Evolutionary conservation across 208 protist genomes (phyloP).

Genomic region (Trypanosoma avium): DNA sequence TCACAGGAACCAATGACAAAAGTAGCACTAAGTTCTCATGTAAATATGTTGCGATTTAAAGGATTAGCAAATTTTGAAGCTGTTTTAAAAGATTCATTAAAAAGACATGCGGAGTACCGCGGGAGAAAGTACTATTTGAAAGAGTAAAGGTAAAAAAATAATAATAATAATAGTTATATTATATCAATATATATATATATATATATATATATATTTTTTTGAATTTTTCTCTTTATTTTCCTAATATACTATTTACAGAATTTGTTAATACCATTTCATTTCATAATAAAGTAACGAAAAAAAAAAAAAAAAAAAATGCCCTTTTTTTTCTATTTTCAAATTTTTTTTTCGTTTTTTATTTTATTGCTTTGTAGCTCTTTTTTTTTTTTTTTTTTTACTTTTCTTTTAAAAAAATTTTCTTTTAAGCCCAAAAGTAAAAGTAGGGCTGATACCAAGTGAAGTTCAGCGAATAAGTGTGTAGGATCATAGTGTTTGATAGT

Average conservation of each 20-base stretch:
- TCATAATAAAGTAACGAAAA: not conserved
- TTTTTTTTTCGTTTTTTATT: not conserved
- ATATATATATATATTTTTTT: too few relatives aligned
- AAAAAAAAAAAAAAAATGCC: not conserved
- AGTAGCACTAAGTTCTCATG: constrained; percentile 37
- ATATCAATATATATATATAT: too few relatives aligned
- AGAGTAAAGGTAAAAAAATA: constrained; percentile 23
- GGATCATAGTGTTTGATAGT: not conserved
- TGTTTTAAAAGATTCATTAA: constrained; percentile 54
- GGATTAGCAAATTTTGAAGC: constrained; percentile 46
- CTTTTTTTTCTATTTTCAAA: not conserved
- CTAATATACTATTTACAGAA: not conserved
- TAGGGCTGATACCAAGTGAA: too few relatives aligned
- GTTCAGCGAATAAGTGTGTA: too few relatives aligned
- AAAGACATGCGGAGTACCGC: constrained; percentile 50
- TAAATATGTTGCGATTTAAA: constrained; percentile 34
- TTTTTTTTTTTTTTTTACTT: constrained; percentile 2
- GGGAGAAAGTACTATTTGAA: constrained; percentile 64
- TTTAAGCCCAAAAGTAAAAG: too few relatives aligned
- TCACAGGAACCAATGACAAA: constrained; percentile 35
- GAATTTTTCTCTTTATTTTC: too few relatives aligned
- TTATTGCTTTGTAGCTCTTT: constrained; percentile 3
- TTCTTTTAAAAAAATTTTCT: not conserved
- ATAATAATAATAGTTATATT: too few relatives aligned
- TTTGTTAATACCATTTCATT: too few relatives aligned